These are phyloP conservation scores for Kodamaea plutei DNA, from an alignment of 1,139 yeast genomes.

Conservation along the genomic window DNA sequence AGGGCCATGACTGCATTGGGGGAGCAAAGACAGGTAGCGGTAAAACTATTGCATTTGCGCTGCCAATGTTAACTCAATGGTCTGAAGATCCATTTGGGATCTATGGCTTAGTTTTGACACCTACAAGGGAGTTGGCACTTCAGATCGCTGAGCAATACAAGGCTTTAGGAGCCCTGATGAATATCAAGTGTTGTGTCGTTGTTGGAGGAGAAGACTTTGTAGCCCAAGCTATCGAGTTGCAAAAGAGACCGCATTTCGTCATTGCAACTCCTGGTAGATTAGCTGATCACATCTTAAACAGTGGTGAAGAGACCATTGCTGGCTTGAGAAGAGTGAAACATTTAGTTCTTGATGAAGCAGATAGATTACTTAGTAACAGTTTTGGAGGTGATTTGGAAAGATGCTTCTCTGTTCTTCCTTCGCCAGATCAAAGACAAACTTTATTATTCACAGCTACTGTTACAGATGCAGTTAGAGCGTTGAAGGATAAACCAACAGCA, in stretches of 20 bases:
- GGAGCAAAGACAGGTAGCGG: constrained; percentile 99
- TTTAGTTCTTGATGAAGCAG: constrained; percentile 95
- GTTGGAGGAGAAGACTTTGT: constrained; percentile 97
- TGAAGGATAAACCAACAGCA: constrained; percentile 64
- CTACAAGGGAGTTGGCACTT: constrained; percentile 92
- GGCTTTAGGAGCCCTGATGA: constrained; percentile 88
- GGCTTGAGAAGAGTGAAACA: constrained; percentile 76
- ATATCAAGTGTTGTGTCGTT: constrained; percentile 71
- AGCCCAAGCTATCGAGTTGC: constrained; percentile 76
- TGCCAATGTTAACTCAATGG: constrained; percentile 93
- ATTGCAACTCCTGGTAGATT: constrained; percentile 97
- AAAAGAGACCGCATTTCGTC: constrained; percentile 85
- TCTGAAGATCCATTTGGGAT: constrained; percentile 93
- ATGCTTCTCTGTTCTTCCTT: constrained; percentile 71
- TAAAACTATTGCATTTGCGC: constrained; percentile 95
- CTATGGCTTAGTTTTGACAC: constrained; percentile 84
- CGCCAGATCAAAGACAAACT: constrained; percentile 73
- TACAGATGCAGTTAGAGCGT: constrained; percentile 82
- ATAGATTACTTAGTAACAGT: constrained; percentile 77
- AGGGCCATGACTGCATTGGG: constrained; percentile 90
- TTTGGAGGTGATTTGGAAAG: constrained; percentile 74
- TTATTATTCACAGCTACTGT: constrained; percentile 92
- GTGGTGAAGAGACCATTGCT: constrained; percentile 83
- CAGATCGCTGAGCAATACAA: constrained; percentile 96
- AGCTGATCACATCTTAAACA: constrained; percentile 85